A percentile compares a stretch with the other conserved stretches of the same genome.
These are phyloP conservation scores for Cercis canadensis DNA, from an alignment of 306 rosid genomes.

Conservation along the genomic window DNA sequence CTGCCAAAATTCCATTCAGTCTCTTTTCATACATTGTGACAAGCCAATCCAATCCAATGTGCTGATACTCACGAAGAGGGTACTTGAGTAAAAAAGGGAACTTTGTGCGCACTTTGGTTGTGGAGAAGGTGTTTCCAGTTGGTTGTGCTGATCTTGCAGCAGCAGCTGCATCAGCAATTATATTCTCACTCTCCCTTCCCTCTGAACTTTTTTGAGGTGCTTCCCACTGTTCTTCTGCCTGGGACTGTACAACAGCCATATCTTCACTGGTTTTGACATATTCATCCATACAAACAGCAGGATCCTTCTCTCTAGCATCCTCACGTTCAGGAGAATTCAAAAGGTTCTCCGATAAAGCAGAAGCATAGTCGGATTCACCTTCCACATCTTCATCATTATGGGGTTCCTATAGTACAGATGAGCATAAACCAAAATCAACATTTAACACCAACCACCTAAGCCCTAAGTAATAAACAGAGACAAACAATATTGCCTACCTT, in stretches of 20 bases:
- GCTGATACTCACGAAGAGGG: conserved; percentile 97
- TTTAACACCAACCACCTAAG: conserved; percentile 31
- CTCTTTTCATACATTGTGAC: conserved; percentile 98
- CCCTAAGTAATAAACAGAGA: conserved; percentile 39
- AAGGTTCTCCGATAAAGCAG: conserved; percentile 67
- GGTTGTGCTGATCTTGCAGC: conserved; percentile 99
- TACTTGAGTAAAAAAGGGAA: conserved; percentile 90
- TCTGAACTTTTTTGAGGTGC: conserved; percentile 47
- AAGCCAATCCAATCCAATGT: conserved; percentile 99
- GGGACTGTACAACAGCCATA: conserved; percentile 45
- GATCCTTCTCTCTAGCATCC: conserved; percentile 49
- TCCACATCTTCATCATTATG: conserved; percentile 54
- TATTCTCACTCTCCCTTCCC: conserved; percentile 76
- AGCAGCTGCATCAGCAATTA: conserved; percentile 96
- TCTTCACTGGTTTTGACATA: conserved; percentile 55
- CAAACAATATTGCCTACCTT: conserved; percentile 67
- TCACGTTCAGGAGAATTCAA: conserved; percentile 59
- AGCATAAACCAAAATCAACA: conserved; percentile 23
- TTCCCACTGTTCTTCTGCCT: conserved; percentile 55
- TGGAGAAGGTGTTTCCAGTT: conserved; percentile 98
- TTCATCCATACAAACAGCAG: conserved; percentile 52
- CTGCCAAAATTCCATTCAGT: conserved; percentile 95
- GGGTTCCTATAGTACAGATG: conserved; percentile 53
- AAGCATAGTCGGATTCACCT: conserved; percentile 64
- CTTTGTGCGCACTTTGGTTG: conserved; percentile 95